Base-by-base conservation (phyloP, 441 rosid genomes). In the Melastoma candidum region DNA sequence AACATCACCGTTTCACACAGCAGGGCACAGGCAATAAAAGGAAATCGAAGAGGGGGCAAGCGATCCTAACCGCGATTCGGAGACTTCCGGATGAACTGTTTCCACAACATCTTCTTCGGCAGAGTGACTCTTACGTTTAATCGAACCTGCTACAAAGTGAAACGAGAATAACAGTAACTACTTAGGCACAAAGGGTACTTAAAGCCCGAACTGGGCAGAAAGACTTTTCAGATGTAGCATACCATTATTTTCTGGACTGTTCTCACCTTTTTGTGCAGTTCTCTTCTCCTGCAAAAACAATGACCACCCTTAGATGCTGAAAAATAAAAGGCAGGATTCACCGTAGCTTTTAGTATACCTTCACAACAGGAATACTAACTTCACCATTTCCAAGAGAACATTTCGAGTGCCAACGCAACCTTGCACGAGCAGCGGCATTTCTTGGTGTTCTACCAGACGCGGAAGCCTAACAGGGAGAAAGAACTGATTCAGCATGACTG, bases 381-480 rank as follows among this genome's bases (percentile, higher is more conserved):
- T 84, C 87, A 62, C 77, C 74, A 53, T 72, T 84, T 53, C 77
- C 76, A 51, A 73, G 71, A 63, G 67, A 67, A 47, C 82, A 77
- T 54, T 82, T 85, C 13, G 83, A 75, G 60, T 77, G 81, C 85
- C 87, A 84, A 69, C 87, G 85, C 71, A 71, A 80, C 87, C 79
- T 84, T 26, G 92, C 87, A 67, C 87, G 92, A 26, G 83, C 72
- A 26, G 87, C 85, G 56, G 92, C 71, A 71, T 78, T 85, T 64
- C 87, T 81, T 64, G 80, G 74, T 9, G 83, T 78, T 60, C 92
- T 77, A 56, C 86, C 84, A 12, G 84, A 78, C 51, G 79, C 80
- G 26, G 80, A 63, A 51, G 77, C 79, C 85, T 81, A 68, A 58
- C 36, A 54, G 57, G 11, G 45, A 64, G n/a, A 49, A 64, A 47